Base-by-base conservation (phyloP, 129 eudicot genomes). In the Daucus carota region DNA sequence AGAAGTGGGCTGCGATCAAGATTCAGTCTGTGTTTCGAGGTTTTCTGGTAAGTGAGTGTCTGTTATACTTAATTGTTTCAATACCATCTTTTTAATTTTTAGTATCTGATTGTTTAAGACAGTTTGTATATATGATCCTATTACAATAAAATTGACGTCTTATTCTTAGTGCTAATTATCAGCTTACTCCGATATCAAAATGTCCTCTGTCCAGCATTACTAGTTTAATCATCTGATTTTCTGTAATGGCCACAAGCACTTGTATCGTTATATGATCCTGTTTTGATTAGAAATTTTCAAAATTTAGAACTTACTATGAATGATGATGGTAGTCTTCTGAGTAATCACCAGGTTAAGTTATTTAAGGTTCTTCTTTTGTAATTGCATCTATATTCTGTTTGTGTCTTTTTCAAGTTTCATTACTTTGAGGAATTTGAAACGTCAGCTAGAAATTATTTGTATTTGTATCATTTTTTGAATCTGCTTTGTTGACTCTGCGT, bases 1-100 rank as follows among this genome's bases (percentile, higher is more conserved):
- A 90, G 70, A 82, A 48, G 40, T 78, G 46, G 77, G 96, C 96
- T 47, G 98, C 96, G 10, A 77, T 85, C 33, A 93, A 82, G 93
- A 93, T 93, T 81, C 97, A 93, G 28, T 81, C 87, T 32, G 88
- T 86, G 15, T 93, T 91, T 59, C 84, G 97, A 80, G 90, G 96
- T 42, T 93, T 83, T 87, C 82, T 93, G 97, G 98, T 93, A 78
- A 76, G 82, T 72, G 50, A 31, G 38, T 60, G 36, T n/a, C 54
- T n/a, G n/a, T n/a, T n/a, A n/a, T n/a, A 41, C 44, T n/a, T 36
- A 3, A 65, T 65, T 26, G 7, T 28, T 59, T 0, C 16, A 28
- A 11, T 11, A 24, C 7, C 36, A 5, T 12, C 1, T 8, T 22
- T 8, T 50, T n/a, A 10, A 54, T 54, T 52, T 1, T 6, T 4